phyloP scores from a whole-genome alignment of 163 green algal species.

The Prototheca wickerhamii region DNA sequence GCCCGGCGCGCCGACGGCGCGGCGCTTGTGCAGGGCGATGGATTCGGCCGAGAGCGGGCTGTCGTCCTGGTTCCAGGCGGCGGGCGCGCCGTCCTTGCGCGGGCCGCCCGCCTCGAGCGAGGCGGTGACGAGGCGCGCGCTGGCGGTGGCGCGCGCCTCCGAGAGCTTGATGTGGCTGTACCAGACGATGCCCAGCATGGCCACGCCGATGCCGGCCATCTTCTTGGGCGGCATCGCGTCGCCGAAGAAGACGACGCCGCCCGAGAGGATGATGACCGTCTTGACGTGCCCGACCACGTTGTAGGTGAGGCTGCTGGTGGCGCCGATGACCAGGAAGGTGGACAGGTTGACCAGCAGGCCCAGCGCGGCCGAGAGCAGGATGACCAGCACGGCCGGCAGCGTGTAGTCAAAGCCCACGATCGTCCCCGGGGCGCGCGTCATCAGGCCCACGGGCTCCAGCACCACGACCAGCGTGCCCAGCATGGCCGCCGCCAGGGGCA shows the following conservation, averaged over 20 bases:
- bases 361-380: constrained; percentile 55
- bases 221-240: constrained; percentile 78
- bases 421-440: constrained; percentile 10
- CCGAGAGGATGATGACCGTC: constrained; percentile 75
- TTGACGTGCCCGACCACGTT: constrained; percentile 86
- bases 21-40: too few relatives aligned
- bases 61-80: neutral
- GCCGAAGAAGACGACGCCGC: constrained; percentile 76
- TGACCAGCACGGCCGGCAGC: constrained; percentile 25
- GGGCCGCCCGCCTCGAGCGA: neutral
- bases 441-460: constrained; percentile 53
- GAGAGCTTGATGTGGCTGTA: constrained; percentile 36
- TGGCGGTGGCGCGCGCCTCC: constrained; percentile 7
- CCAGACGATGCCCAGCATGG: constrained; percentile 77
- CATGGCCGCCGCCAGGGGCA: constrained; percentile 56
- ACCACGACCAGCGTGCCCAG: constrained; percentile 62
- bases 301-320: constrained; percentile 75
- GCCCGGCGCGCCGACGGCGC: too few relatives aligned
- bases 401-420: constrained; percentile 45
- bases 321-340: constrained; percentile 86
- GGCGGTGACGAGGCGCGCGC: neutral
- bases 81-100: neutral
- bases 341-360: constrained; percentile 77
- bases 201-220: constrained; percentile 57
- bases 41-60: too few relatives aligned